Percentiles rank a stretch among this genome's conserved stretches.
Evolutionary conservation across 2,329 filamentous ascomycete species (phyloP).

Genomic region (Gnomoniopsis smithogilvyi): DNA sequence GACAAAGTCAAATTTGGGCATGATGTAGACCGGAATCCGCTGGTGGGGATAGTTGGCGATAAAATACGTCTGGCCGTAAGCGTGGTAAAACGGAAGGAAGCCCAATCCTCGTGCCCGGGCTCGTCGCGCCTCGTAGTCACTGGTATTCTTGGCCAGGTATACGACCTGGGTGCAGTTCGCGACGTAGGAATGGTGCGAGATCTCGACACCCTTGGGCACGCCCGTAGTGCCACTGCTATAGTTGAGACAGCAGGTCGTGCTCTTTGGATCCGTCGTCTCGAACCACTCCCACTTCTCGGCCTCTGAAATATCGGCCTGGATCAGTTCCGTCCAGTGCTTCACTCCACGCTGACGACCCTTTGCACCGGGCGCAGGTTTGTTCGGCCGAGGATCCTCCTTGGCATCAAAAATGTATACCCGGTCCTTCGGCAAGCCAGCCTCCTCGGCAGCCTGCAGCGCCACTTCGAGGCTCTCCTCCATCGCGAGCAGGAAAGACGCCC

Average conservation of each 20-base stretch:
- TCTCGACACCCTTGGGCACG: slow-evolving; percentile 78
- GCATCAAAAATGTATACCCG: slow-evolving; percentile 66
- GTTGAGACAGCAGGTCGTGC: slow-evolving; percentile 66
- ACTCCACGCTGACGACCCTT: slow-evolving; percentile 33
- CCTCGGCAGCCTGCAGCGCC: slow-evolving; percentile 62
- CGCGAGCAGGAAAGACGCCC: slow-evolving; percentile 64
- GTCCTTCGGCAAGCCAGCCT: slow-evolving; percentile 50
- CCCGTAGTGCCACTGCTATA: slow-evolving; percentile 80
- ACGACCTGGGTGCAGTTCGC: slow-evolving; percentile 64
- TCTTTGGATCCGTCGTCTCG: slow-evolving; percentile 47
- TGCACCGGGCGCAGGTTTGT: slow-evolving; percentile 22
- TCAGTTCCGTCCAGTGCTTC: slow-evolving; percentile 62
- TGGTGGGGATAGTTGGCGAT: slow-evolving; percentile 55
- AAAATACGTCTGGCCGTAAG: slow-evolving; percentile 69
- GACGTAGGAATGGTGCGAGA: slow-evolving; percentile 74
- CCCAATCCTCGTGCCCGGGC: slow-evolving; percentile 48
- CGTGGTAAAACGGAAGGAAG: slow-evolving; percentile 76
- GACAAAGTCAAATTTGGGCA: slow-evolving; percentile 73
- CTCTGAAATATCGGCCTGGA: slow-evolving; percentile 44
- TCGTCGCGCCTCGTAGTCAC: slow-evolving; percentile 43
- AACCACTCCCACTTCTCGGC: slow-evolving; percentile 63
- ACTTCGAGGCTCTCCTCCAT: slow-evolving; percentile 57
- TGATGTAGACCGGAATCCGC: slow-evolving; percentile 69
- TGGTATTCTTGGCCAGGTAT: slow-evolving; percentile 41
- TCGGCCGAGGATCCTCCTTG: slow-evolving; percentile 33